Evolutionary conservation across 2,329 filamentous ascomycete species (phyloP).

Genomic region (Beauveria sp.): DNA sequence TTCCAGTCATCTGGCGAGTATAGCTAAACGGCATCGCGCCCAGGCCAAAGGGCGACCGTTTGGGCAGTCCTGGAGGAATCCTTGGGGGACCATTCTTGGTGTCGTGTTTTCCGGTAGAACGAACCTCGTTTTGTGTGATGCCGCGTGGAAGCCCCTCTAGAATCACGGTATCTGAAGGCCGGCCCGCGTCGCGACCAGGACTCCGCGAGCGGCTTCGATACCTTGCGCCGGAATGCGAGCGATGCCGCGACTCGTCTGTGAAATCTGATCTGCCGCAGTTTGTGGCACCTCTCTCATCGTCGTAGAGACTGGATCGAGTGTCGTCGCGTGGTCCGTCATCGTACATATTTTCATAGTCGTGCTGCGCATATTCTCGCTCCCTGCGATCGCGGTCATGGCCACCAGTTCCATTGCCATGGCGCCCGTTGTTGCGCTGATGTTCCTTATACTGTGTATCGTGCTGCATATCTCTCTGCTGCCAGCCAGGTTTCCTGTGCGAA

Average conservation of each 20-base stretch:
- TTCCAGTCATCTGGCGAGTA: constrained; percentile 3
- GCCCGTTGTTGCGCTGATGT: constrained; percentile 16
- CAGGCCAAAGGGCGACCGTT: background rate
- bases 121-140: constrained; percentile 44
- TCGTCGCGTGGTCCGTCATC: constrained; percentile 26
- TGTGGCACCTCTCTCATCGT: constrained; percentile 12
- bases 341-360: constrained; percentile 25
- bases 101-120: constrained; percentile 16
- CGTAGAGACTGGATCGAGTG: constrained; percentile 18
- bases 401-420: background rate
- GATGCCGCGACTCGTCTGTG: constrained; percentile 11
- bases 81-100: constrained; percentile 12
- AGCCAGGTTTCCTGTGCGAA: constrained; percentile 27
- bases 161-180: constrained; percentile 44
- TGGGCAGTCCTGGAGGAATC: constrained; percentile 10
- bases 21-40: background rate
- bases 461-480: constrained; percentile 19
- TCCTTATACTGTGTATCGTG: constrained; percentile 14
- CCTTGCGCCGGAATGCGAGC: background rate
- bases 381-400: constrained; percentile 14
- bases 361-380: background rate
- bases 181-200: constrained; percentile 29
- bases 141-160: constrained; percentile 45
- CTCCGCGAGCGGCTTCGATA: constrained; percentile 27
- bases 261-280: constrained; percentile 11